Percentiles rank a stretch among this genome's conserved stretches.
phyloP scores from a whole-genome alignment of 129 eudicot genomes.

The Ambrosia trifida region DNA sequence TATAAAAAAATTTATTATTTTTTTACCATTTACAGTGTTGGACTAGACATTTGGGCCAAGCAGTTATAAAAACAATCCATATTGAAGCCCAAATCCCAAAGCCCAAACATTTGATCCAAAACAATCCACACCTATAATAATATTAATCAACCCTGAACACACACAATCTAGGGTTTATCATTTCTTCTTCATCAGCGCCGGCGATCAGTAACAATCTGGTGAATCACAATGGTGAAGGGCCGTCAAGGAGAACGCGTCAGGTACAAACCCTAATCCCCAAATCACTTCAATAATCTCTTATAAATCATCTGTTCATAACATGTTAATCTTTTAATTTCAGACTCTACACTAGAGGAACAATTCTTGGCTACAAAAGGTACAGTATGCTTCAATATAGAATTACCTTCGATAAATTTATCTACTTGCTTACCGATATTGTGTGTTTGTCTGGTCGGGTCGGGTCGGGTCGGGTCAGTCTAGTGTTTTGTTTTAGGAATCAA shows the following conservation, averaged over 20 bases:
- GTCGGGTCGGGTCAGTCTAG: too few relatives aligned
- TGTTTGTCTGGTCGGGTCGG: too few relatives aligned
- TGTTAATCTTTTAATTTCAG: slow-evolving; percentile 30
- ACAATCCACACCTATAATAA: slow-evolving; percentile 13
- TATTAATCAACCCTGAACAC: neutral
- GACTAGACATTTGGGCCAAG: slow-evolving; percentile 5
- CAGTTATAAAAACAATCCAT: neutral
- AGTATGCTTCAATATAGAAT: too few relatives aligned
- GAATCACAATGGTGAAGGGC: slow-evolving; percentile 75
- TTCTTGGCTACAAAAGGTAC: slow-evolving; percentile 94
- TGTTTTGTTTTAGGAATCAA: too few relatives aligned
- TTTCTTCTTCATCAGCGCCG: slow-evolving; percentile 24
- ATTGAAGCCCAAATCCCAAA: slow-evolving; percentile 19
- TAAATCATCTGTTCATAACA: neutral
- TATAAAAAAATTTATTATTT: too few relatives aligned
- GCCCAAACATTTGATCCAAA: slow-evolving; percentile 27
- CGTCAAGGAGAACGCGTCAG: slow-evolving; percentile 96
- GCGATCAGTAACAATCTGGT: slow-evolving; percentile 24
- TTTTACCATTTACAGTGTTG: neutral
- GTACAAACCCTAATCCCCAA: slow-evolving; percentile 26
- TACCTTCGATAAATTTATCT: neutral
- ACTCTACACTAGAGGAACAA: slow-evolving; percentile 84
- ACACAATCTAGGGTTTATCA: slow-evolving; percentile 43
- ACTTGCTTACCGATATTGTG: neutral
- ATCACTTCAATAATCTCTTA: neutral